Evolutionary conservation across 2,329 filamentous ascomycete species (phyloP).

Genomic region (Penicillium italicum): DNA sequence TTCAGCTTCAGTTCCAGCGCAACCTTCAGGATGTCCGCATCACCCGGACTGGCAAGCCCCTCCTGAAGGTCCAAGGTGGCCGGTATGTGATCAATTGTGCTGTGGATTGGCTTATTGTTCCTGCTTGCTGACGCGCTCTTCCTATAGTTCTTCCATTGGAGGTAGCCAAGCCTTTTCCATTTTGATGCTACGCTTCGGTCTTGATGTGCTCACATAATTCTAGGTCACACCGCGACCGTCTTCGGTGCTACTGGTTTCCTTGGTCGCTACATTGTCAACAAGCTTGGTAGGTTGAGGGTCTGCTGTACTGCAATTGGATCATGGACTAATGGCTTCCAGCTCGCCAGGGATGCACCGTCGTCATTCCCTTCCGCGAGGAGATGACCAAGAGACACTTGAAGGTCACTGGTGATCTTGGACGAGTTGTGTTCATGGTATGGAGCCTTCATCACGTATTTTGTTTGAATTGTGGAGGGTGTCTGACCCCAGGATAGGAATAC

Average conservation of each 20-base stretch:
- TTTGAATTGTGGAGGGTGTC: neutral
- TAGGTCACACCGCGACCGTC: constrained; percentile 92
- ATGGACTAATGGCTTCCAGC: constrained; percentile 54
- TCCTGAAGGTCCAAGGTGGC: constrained; percentile 83
- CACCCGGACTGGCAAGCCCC: constrained; percentile 92
- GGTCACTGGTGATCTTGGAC: constrained; percentile 88
- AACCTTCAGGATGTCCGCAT: constrained; percentile 79
- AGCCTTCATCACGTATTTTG: neutral
- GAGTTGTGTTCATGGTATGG: constrained; percentile 75
- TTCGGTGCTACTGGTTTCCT: constrained; percentile 96
- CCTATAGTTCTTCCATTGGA: constrained; percentile 72
- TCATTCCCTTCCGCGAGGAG: constrained; percentile 92
- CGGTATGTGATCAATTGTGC: constrained; percentile 57
- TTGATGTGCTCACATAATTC: constrained; percentile 28
- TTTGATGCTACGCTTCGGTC: constrained; percentile 16
- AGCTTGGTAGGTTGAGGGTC: constrained; percentile 61
- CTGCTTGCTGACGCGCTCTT: constrained; percentile 22
- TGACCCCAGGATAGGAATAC: constrained; percentile 63
- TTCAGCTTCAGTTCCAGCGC: constrained; percentile 44
- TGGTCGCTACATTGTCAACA: constrained; percentile 95
- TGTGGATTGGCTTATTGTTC: neutral
- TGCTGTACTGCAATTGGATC: neutral
- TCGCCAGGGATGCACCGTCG: constrained; percentile 87
- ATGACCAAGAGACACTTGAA: constrained; percentile 98
- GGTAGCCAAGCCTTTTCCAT: constrained; percentile 52